A percentile compares a stretch with the other conserved stretches of the same genome.
Evolutionary conservation across 148 eudicot genomes (phyloP).

Genomic region (Linanthus parryae): DNA sequence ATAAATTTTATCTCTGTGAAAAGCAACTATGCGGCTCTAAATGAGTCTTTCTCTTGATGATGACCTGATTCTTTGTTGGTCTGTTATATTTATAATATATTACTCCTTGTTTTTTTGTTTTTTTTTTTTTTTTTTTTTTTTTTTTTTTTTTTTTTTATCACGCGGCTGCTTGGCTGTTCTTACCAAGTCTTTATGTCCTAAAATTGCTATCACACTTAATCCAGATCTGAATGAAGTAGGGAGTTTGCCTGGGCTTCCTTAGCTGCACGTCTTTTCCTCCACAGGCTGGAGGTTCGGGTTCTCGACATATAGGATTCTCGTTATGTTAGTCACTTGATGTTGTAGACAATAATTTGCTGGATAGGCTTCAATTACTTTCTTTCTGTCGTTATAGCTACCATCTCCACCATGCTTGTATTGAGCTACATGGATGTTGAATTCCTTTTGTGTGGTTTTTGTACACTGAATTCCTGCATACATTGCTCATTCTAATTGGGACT

Average conservation of each 20-base stretch:
- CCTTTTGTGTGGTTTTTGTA: background rate
- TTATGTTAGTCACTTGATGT: background rate
- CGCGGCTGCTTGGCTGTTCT: background rate
- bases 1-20: too few relatives aligned
- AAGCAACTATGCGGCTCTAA: too few relatives aligned
- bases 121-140: background rate
- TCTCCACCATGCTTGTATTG: background rate
- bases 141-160: background rate
- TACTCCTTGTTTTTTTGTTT: background rate
- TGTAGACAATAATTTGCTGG: background rate
- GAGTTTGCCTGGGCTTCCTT: too few relatives aligned
- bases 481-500: background rate
- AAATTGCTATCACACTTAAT: too few relatives aligned
- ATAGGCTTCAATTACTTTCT: too few relatives aligned
- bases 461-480: too few relatives aligned
- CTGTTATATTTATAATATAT: too few relatives aligned
- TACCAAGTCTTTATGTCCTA: background rate
- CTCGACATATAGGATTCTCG: too few relatives aligned
- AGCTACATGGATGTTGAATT: conserved; percentile 1
- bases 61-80: background rate
- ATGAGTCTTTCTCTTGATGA: background rate
- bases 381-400: background rate
- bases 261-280: too few relatives aligned
- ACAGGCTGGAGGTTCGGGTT: too few relatives aligned
- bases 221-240: too few relatives aligned